Conservation (phyloP, 495 filamentous ascomycete species). For the Pyrenula aspistea region DNA sequence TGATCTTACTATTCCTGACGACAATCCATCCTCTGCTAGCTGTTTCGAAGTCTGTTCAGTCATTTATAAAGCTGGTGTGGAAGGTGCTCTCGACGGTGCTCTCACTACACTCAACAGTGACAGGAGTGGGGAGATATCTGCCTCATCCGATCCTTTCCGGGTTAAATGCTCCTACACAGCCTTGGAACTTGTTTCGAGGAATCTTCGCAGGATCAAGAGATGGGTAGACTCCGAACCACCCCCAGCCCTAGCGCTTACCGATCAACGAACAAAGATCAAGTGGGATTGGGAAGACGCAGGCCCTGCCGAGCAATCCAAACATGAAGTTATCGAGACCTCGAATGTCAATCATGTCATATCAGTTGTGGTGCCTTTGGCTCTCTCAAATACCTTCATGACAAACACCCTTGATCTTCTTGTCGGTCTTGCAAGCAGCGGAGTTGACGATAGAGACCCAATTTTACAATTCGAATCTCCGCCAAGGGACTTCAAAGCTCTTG, state of each 20-base stretch:
- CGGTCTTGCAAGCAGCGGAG: neutral
- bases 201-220: neutral
- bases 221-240: neutral
- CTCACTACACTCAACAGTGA: constrained; percentile 4
- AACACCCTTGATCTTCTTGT: neutral
- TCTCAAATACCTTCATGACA: neutral
- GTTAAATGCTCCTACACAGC: constrained; percentile 2
- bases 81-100: constrained; percentile 6
- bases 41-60: constrained; percentile 8
- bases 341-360: constrained; percentile 4
- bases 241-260: neutral
- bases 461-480: neutral
- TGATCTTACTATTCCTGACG: neutral
- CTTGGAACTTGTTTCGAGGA: constrained; percentile 1
- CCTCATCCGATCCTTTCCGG: constrained; percentile 1
- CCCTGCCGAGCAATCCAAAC: neutral
- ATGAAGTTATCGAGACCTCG: neutral
- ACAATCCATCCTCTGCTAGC: neutral
- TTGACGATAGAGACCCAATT: neutral
- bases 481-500: constrained; percentile 4
- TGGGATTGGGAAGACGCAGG: neutral
- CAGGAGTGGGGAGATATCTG: neutral
- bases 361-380: constrained; percentile 2
- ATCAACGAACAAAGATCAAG: neutral
- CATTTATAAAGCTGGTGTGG: constrained; percentile 10